Evolutionary conservation across 2,329 filamentous ascomycete species (phyloP), one percentile per base, ranked within the genome.

Genomic region (Biscogniauxia marginata): DNA sequence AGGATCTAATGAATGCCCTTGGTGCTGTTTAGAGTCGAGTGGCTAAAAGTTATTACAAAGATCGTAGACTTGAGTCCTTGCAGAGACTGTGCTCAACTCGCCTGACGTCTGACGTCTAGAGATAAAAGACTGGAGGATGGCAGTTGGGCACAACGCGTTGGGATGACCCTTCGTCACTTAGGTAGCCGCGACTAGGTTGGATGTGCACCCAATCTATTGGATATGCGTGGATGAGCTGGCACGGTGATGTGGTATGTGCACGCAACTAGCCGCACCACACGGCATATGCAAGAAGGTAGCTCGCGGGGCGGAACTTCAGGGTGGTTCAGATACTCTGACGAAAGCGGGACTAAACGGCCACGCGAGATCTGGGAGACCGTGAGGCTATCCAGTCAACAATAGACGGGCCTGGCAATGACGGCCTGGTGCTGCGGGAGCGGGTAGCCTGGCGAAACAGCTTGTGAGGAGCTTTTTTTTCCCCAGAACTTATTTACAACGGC

Each of bases 181-280:
- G 74, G 71, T 75, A 75, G 71, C 73, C 70, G 74, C 68, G 72
- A 71, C 71, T 71, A 75, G 73, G 74, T 72, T 73, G 72, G 73
- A 74, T 76, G 75, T 73, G 71, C 72, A 77, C 74, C 75, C 76
- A 80, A 80, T 80, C 76, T 79, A 82, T 80, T 81, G 76, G 78
- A 76, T 78, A 79, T 81, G 79, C 74, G 81, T 76, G 74, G 77
- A 82, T 85, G 83, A 79, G 83, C 78, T 85, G 83, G 82, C 83
- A 85, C 67, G 69, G 73, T 71, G 74, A 77, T 75, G 74, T 79
- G 74, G 74, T 75, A 77, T 74, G 75, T 77, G 75, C 74, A 77
- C 76, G 78, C 75, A 77, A 76, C 77, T 76, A 76, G 77, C 76
- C 73, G 76, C 75, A 77, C 77, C 75, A 78, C 75, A 79, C 78